Percentiles rank a stretch among this genome's conserved stretches.
Conservation (phyloP, 2,329 filamentous ascomycete genomes). For the Colletotrichum camelliae region DNA sequence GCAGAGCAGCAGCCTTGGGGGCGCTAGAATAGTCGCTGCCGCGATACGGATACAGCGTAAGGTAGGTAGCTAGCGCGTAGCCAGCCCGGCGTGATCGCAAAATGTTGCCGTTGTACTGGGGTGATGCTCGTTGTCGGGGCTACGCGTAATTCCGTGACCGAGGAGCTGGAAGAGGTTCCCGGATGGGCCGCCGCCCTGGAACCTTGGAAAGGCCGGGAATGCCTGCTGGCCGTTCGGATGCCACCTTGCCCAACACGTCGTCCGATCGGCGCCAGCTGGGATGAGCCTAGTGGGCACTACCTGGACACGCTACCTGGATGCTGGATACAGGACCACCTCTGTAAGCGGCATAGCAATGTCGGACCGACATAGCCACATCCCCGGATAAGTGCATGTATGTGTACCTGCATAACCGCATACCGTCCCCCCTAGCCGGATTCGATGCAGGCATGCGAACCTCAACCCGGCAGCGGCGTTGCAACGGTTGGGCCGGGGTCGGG, state of each 20-base stretch:
- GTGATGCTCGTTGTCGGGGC: slow-evolving; percentile 14
- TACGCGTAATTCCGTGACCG: slow-evolving; percentile 10
- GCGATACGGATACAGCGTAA: not conserved
- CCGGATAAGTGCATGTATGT: not conserved
- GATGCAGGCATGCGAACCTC: not conserved
- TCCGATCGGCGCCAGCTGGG: slow-evolving; percentile 11
- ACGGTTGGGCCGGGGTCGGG: slow-evolving; percentile 2
- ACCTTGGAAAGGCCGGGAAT: not conserved
- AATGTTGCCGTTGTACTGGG: not conserved
- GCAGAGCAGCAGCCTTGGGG: not conserved
- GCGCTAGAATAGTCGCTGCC: not conserved
- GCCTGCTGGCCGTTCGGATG: not conserved
- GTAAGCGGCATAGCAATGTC: not conserved
- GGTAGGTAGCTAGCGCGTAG: not conserved
- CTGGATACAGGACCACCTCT: not conserved
- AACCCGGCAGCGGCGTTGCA: not conserved
- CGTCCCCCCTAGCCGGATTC: not conserved
- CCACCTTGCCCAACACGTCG: slow-evolving; percentile 13
- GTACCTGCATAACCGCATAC: not conserved
- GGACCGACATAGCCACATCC: not conserved
- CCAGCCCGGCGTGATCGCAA: not conserved
- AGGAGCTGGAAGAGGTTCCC: slow-evolving; percentile 1
- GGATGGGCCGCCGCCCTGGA: not conserved
- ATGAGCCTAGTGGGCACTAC: not conserved
- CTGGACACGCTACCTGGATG: not conserved